Evolutionary conservation across 108 stramenopile species (phyloP), one percentile per base, ranked within the genome.

Genomic region (Cyclotella kingstonii): DNA sequence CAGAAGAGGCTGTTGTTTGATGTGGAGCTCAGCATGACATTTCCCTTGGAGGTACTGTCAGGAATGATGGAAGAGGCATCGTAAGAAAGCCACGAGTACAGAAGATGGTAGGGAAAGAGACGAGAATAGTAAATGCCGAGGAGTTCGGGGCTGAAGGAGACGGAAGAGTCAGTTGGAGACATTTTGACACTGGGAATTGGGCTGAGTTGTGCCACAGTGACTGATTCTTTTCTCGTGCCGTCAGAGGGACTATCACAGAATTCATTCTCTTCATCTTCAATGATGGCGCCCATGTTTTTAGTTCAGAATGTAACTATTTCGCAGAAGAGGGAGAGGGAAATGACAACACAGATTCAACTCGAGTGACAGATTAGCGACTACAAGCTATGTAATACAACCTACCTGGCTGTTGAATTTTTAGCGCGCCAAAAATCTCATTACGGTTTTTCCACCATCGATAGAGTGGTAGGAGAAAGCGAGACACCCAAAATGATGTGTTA

Each of bases 71-170:
- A 29, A 39, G 56, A 57, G 14, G 79, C 53, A 52, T 78, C 69
- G 63, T 92, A 92, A 38, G 79, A 70, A 5, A 92, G 75, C 89
- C 89, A 90, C 23, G 70, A 49, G 57, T 78, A 68, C 29, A 95
- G 79, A 31, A 88, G 51, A 8, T 93, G 73, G 60, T 90, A 96
- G 1, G 97, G 97, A 76, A 98, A 98, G 29, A 80, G 79, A 21
- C 82, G 79, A 34, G 78, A 68, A 59, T 96, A 98, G 77, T 97
- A 98, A 50, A 96, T 77, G 25, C 87, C 80, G 26, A 98, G 82
- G 29, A 97, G 86, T 45, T 97, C 94, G 26, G 92, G 86, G 60
- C 86, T 87, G 65, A 94, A 97, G 45, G 90, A 72, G 39, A 78
- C 80, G 46, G 63, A 58, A 5, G 63, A 52, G 40, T 70, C 47